Evolutionary conservation across 2,329 filamentous ascomycete genomes (phyloP).

Genomic region (Metarhizium album): DNA sequence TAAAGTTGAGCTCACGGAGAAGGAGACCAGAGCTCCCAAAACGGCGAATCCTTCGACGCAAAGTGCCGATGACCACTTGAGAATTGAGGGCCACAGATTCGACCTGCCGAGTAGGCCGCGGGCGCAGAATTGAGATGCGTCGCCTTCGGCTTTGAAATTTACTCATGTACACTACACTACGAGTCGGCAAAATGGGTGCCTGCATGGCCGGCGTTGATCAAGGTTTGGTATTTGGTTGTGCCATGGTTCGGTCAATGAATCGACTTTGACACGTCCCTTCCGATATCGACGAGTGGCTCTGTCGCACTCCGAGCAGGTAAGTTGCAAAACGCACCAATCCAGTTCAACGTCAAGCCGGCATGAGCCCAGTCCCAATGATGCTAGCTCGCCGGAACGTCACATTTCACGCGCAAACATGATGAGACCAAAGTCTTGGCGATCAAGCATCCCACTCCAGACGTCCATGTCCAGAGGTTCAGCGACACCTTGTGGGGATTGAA

Average conservation of each 20-base stretch:
- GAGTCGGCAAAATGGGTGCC: neutral
- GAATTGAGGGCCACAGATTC: slow-evolving; percentile 41
- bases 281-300: neutral
- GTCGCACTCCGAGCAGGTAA: neutral
- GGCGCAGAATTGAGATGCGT: neutral
- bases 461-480: slow-evolving; percentile 55
- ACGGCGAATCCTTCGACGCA: slow-evolving; percentile 13
- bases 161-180: neutral
- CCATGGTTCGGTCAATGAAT: neutral
- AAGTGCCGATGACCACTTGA: slow-evolving; percentile 30
- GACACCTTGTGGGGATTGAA: slow-evolving; percentile 69
- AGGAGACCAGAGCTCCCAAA: slow-evolving; percentile 21
- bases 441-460: slow-evolving; percentile 66
- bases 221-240: neutral
- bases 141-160: neutral
- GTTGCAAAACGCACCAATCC: neutral
- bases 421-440: slow-evolving; percentile 54
- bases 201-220: neutral
- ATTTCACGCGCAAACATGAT: neutral
- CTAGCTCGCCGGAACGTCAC: neutral
- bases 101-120: slow-evolving; percentile 16
- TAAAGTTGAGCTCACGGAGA: slow-evolving; percentile 42
- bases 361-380: too few relatives aligned
- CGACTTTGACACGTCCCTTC: neutral
- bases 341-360: too few relatives aligned